These are phyloP conservation scores for Colletotrichum somersetense DNA, from an alignment of 2,329 filamentous ascomycete genomes.

Conservation along the genomic window DNA sequence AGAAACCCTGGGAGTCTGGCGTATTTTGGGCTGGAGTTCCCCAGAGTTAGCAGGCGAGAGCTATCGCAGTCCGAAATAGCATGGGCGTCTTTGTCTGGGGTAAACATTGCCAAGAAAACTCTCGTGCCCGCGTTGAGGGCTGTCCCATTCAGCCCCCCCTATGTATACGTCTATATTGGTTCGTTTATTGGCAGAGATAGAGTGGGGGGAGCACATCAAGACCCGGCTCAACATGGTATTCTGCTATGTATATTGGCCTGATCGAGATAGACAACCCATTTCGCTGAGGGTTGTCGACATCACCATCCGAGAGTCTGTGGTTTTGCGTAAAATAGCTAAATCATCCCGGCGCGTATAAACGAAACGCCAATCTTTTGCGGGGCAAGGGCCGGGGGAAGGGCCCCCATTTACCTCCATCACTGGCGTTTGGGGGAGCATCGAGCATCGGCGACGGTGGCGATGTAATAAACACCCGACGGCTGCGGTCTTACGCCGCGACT, in stretches of 20 bases:
- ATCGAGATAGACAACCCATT: background rate
- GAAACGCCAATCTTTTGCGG: slow-evolving; percentile 3
- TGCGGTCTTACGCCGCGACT: background rate
- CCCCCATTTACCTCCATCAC: background rate
- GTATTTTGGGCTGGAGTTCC: background rate
- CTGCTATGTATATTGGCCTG: background rate
- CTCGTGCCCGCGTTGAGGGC: background rate
- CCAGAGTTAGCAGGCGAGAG: background rate
- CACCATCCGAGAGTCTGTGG: background rate
- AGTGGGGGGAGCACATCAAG: background rate
- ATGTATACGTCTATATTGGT: background rate
- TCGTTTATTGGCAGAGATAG: background rate
- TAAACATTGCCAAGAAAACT: slow-evolving; percentile 3
- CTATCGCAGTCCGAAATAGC: background rate
- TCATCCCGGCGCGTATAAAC: background rate
- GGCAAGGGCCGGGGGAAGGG: background rate
- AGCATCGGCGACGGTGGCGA: background rate
- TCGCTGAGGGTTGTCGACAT: too few relatives aligned
- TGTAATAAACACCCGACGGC: background rate
- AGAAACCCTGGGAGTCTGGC: too few relatives aligned
- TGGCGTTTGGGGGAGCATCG: background rate
- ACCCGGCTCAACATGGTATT: background rate
- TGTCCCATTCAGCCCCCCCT: background rate
- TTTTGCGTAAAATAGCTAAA: background rate
- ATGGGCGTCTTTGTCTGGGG: background rate